These are phyloP conservation scores for Tagetes erecta DNA, from an alignment of 129 eudicot genomes.

Conservation along the genomic window DNA sequence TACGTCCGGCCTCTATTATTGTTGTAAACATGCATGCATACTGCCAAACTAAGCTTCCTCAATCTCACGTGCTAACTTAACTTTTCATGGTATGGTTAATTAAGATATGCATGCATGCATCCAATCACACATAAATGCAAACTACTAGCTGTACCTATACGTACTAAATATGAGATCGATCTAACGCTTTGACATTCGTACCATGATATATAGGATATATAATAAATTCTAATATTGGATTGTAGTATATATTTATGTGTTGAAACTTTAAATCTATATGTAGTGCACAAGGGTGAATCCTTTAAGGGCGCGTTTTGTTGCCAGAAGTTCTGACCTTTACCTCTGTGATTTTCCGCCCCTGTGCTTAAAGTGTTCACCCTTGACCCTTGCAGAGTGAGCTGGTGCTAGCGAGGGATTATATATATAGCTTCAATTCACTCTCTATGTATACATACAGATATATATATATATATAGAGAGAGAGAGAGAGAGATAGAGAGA, in stretches of 20 bases:
- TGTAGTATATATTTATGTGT: background rate
- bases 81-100: background rate
- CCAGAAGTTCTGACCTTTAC: too few species aligned
- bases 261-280: background rate
- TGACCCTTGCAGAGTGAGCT: too few species aligned
- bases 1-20: background rate
- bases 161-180: background rate
- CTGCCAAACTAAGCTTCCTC: slow-evolving; percentile 4
- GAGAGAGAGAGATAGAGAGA: slow-evolving; percentile 5
- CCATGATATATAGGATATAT: background rate
- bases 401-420: too few species aligned
- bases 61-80: background rate
- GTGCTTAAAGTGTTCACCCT: too few species aligned
- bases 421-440: too few species aligned
- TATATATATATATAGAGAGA: background rate
- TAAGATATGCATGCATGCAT: slow-evolving; percentile 12
- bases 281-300: too few species aligned
- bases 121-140: background rate
- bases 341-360: too few species aligned
- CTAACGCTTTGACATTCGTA: background rate
- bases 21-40: background rate
- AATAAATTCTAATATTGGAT: background rate
- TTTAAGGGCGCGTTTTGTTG: too few species aligned
- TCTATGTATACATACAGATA: background rate
- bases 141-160: background rate